These are phyloP conservation scores for Fusarium sp. DNA, from an alignment of 2,329 filamentous ascomycete species.

Conservation along the genomic window DNA sequence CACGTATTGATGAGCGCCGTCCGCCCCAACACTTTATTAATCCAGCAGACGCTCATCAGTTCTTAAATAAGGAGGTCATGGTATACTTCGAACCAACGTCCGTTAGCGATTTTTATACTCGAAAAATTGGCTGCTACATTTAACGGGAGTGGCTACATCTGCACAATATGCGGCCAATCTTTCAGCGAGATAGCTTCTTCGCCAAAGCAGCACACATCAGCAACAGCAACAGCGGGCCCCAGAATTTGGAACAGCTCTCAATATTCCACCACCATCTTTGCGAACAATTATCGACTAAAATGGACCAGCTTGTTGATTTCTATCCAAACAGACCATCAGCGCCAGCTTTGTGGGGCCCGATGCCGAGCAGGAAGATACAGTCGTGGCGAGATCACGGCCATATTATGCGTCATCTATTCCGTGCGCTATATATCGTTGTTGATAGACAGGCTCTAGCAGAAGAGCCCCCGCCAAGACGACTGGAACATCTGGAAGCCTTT, in stretches of 20 bases:
- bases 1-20: not conserved
- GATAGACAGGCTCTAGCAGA: not conserved
- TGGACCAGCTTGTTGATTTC: not conserved
- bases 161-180: not conserved
- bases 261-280: not conserved
- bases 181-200: not conserved
- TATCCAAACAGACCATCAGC: not conserved
- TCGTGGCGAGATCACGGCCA: not conserved
- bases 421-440: not conserved
- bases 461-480: not conserved
- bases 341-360: not conserved
- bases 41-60: not conserved
- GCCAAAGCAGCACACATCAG: not conserved
- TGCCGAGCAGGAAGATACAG: not conserved
- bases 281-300: not conserved
- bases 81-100: not conserved
- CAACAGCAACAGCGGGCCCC: not conserved
- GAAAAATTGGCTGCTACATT: not conserved
- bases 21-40: not conserved
- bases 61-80: not conserved
- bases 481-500: not conserved
- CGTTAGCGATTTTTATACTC: not conserved
- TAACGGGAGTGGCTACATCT: not conserved
- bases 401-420: not conserved
- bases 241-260: not conserved